These are phyloP conservation scores for Phytophthora hybrid DNA, from an alignment of 352 stramenopile genomes.

Conservation along the genomic window DNA sequence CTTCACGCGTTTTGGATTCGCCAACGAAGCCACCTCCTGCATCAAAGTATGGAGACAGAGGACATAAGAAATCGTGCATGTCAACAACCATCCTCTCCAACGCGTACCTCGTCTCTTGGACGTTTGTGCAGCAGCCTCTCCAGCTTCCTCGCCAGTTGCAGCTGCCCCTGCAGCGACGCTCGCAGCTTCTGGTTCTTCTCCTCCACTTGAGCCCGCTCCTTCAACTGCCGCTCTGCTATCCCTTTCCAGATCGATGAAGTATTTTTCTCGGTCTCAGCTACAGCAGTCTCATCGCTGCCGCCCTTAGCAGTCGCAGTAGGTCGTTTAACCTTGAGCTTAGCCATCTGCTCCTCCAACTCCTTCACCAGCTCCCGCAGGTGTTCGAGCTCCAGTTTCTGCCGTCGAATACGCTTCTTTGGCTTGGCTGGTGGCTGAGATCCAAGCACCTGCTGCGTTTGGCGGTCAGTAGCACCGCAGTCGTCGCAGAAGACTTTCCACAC, in stretches of 20 bases:
- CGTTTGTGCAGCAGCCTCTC: slow-evolving; percentile 41
- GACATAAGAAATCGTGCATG: background rate
- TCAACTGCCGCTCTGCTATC: slow-evolving; percentile 40
- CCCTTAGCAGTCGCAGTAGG: background rate
- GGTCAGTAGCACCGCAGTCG: background rate
- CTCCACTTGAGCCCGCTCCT: slow-evolving; percentile 35
- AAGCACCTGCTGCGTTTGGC: background rate
- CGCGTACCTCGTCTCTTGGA: slow-evolving; percentile 19
- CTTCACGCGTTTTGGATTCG: slow-evolving; percentile 31
- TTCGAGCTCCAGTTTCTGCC: slow-evolving; percentile 44
- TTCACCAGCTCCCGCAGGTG: slow-evolving; percentile 44
- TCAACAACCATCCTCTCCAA: background rate
- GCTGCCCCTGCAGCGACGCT: slow-evolving; percentile 39
- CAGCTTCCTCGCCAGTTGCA: slow-evolving; percentile 45
- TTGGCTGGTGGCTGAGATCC: background rate
- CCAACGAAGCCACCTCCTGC: slow-evolving; percentile 18
- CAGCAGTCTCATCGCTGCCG: background rate
- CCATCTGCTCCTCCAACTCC: slow-evolving; percentile 38
- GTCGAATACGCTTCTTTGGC: slow-evolving; percentile 44
- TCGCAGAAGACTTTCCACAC: background rate
- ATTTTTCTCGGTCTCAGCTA: background rate
- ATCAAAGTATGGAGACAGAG: slow-evolving; percentile 7
- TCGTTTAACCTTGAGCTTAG: slow-evolving; percentile 19
- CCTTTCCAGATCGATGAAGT: slow-evolving; percentile 35
- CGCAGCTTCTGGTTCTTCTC: slow-evolving; percentile 48